Evolutionary conservation across 2,329 filamentous ascomycete genomes (phyloP).

Genomic region (Stagonosporopsis cucurbitacearum): DNA sequence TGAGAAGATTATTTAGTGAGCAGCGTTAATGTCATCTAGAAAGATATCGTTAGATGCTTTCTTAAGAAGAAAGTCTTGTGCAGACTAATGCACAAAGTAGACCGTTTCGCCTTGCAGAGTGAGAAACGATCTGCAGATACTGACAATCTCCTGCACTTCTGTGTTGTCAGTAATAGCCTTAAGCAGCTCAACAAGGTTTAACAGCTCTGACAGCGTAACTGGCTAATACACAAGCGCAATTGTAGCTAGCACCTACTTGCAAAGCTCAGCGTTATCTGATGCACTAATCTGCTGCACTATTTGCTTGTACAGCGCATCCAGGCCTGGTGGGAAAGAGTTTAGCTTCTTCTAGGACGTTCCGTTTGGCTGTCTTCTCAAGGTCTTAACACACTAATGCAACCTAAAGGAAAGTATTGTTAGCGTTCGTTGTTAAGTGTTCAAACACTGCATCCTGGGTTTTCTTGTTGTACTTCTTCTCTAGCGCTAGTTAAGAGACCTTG

Average conservation of each 20-base stretch:
- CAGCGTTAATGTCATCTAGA: slow-evolving; percentile 17
- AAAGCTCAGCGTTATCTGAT: not conserved
- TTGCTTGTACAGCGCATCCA: slow-evolving; percentile 48
- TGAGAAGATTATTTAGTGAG: slow-evolving; percentile 23
- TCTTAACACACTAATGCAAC: slow-evolving; percentile 21
- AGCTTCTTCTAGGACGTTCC: slow-evolving; percentile 19
- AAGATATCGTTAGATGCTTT: slow-evolving; percentile 37
- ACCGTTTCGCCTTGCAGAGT: slow-evolving; percentile 19
- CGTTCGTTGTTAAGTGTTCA: not conserved
- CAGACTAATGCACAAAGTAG: slow-evolving; percentile 53
- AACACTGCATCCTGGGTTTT: not conserved
- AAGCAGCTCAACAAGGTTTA: slow-evolving; percentile 23
- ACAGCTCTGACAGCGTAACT: slow-evolving; percentile 22
- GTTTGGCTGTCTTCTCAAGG: slow-evolving; percentile 25
- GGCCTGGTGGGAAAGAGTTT: slow-evolving; percentile 43
- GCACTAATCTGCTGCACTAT: slow-evolving; percentile 49
- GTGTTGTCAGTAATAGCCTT: slow-evolving; percentile 14
- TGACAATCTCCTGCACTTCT: slow-evolving; percentile 32
- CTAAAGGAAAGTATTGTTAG: not conserved
- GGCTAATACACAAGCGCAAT: slow-evolving; percentile 45
- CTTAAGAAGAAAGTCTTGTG: slow-evolving; percentile 51
- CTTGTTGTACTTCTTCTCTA: not conserved
- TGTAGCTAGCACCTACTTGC: not conserved
- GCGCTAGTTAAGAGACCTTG: slow-evolving; percentile 42
- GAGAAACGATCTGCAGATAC: slow-evolving; percentile 40